phyloP scores from a whole-genome alignment of 345 rosid species.

The Pugionium dolabratum region DNA sequence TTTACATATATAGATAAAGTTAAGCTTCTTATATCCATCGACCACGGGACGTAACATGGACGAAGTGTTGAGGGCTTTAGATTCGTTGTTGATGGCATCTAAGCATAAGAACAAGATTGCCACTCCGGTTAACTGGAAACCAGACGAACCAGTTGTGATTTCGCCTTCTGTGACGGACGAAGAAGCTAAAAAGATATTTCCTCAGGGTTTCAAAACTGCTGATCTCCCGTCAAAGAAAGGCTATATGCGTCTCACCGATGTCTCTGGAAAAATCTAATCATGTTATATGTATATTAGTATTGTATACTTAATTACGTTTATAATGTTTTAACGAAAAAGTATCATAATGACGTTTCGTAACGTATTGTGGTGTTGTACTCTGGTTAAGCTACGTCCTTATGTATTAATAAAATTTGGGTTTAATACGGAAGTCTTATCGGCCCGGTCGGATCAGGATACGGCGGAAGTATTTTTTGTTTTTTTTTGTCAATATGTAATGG shows the following conservation, averaged over 20 bases:
- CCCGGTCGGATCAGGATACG: too few relatives aligned
- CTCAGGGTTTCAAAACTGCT: conserved; percentile 56
- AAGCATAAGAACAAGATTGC: conserved; percentile 68
- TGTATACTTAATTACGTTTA: neutral
- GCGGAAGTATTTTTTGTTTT: too few relatives aligned
- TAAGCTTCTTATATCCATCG: conserved; percentile 77
- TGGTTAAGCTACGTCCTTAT: too few relatives aligned
- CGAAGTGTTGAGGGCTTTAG: conserved; percentile 73
- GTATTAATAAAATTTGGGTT: too few relatives aligned
- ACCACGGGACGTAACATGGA: conserved; percentile 77
- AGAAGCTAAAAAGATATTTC: conserved; percentile 67
- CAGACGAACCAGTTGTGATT: conserved; percentile 67
- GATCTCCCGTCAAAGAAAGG: conserved; percentile 69
- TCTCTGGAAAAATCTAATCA: conserved; percentile 7
- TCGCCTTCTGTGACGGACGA: conserved; percentile 53
- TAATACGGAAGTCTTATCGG: too few relatives aligned
- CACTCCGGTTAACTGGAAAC: conserved; percentile 82
- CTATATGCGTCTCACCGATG: conserved; percentile 56
- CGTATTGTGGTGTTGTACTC: conserved; percentile 1
- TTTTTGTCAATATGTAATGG: too few relatives aligned
- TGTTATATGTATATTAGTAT: neutral
- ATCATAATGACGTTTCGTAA: conserved; percentile 14
- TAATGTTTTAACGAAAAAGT: neutral
- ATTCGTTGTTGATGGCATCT: conserved; percentile 53
- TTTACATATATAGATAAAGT: conserved; percentile 48